Base-by-base conservation (phyloP, 169 alveolate species). In the Plasmodium coatneyi region DNA sequence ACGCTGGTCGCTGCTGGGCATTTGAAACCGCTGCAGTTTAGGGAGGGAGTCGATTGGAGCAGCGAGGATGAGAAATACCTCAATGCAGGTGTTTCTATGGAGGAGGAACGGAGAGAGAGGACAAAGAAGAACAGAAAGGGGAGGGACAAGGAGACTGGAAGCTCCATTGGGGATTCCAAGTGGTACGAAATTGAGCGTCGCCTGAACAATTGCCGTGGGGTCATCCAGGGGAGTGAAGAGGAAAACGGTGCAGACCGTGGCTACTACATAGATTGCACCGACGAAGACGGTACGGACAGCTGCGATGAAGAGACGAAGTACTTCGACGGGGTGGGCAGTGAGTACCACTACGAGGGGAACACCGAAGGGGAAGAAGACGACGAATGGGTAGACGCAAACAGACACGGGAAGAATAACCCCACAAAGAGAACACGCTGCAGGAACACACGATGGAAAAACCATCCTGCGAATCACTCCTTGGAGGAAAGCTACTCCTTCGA, bases 101-200 rank as follows among this genome's bases (percentile, higher is more conserved):
- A 80, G 19, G 74, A 80, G 70, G 72, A 46, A 30, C 46, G 36
- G 7, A 43, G 34, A 16, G 34, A 70, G 12, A 66, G 39, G 46
- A 28, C 16, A 25, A 54, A 28, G 34, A 80, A 80, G 30, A 0
- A 19, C n/a, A 74, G n/a, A 39, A 39, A 16, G 71, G 22, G 34
- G 7, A 0, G 36, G 22, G 49, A 12, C 39, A 78, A 6, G 43
- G 30, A 12, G 49, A 32, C 0, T 25, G 34, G 39, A 43, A 32
- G 80, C 19, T 84, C 74, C 66, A 84, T 84, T 84, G 93, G 93
- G 22, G 70, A 84, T 41, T 46, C 93, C 1, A 72, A 41, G 54
- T 84, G 93, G 93, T 84, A 84, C 30, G 93, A 84, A 22, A 84
- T 84, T 6, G 93, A 84, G 36, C 93, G 60, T 0, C 74, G 41